Evolutionary conservation across 202 grass and related monocot genomes (phyloP).

Genomic region (Saccharum hybrid): DNA sequence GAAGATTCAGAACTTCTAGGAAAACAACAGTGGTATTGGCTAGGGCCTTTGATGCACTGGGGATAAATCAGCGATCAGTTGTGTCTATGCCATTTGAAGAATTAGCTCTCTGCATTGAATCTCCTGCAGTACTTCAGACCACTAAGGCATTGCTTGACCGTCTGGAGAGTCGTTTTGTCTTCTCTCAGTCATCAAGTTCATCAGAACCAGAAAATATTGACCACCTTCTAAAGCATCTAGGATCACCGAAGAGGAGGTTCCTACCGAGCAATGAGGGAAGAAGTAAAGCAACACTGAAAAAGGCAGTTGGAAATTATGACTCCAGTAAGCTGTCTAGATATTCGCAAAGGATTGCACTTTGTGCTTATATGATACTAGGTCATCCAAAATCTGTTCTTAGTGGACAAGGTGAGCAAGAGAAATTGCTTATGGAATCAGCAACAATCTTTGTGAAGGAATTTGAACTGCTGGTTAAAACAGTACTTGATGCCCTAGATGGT

Average conservation of each 20-base stretch:
- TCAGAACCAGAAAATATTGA: constrained; percentile 68
- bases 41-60: constrained; percentile 66
- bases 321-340: constrained; percentile 69
- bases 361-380: constrained; percentile 97
- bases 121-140: constrained; percentile 66
- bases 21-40: constrained; percentile 70
- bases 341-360: constrained; percentile 76
- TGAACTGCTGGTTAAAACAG: constrained; percentile 71
- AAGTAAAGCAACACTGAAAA: constrained; percentile 40
- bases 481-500: constrained; percentile 63
- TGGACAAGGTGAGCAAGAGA: constrained; percentile 66
- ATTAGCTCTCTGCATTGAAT: constrained; percentile 73
- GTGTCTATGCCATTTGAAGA: constrained; percentile 86
- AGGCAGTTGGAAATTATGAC: constrained; percentile 43
- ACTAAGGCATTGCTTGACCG: constrained; percentile 75
- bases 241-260: constrained; percentile 58
- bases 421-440: constrained; percentile 63
- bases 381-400: constrained; percentile 88
- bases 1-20: constrained; percentile 74
- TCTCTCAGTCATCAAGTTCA: constrained; percentile 57
- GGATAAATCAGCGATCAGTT: constrained; percentile 62
- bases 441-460: constrained; percentile 75
- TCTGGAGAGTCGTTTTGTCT: constrained; percentile 73
- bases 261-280: constrained; percentile 37
- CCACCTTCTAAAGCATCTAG: constrained; percentile 79